Base-by-base conservation (phyloP, 805 yeast genomes). In the Nakazawaea siamensis region DNA sequence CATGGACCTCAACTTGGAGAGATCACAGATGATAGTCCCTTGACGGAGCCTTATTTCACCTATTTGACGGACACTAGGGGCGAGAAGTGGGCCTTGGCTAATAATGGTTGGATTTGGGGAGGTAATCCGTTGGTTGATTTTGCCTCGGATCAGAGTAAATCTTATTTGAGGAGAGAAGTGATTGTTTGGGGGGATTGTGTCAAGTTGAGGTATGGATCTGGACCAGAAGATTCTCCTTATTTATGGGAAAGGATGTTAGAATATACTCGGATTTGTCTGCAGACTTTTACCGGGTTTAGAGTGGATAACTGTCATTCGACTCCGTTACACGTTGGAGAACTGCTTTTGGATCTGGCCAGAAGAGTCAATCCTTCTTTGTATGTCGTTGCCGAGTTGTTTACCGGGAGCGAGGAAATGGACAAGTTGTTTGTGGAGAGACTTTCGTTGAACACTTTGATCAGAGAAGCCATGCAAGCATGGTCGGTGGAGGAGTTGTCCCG, bases 31-130 rank as follows among this genome's bases (percentile, higher is more conserved):
- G 47, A 61, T 3, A 51, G 59, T 3, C 95, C 95, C 0, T 62
- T 90, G 25, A 72, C 83, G 2, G 97, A 90, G 55, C 77, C 88
- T 4, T 90, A 90, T 56, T 90, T 92, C 55, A 86, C 97, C 2
- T 64, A 87, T 39, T 74, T 88, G 45, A 52, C 46, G 2, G 54
- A 58, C 0, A 51, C 51, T 3, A 62, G 64, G 31, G 90, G 87
- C 3, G 64, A 68, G 25, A 60, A 67, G 1, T 79, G 77, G 61
- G 79, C 83, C 7, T 62, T 90, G 40, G 97, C 95, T 3, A 92
- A 92, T 52, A 90, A 92, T 50, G 98, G 98, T 31, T 90, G 97
- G 97, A 86, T 92, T 38, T 90, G 98, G 98, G 88, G 85, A 35
- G 97, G 95, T 9, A 79, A 90, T 46, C 97, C 97, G 2, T 58